Conservation (phyloP, 2,329 filamentous ascomycete species). For the Trichoderma sp. region DNA sequence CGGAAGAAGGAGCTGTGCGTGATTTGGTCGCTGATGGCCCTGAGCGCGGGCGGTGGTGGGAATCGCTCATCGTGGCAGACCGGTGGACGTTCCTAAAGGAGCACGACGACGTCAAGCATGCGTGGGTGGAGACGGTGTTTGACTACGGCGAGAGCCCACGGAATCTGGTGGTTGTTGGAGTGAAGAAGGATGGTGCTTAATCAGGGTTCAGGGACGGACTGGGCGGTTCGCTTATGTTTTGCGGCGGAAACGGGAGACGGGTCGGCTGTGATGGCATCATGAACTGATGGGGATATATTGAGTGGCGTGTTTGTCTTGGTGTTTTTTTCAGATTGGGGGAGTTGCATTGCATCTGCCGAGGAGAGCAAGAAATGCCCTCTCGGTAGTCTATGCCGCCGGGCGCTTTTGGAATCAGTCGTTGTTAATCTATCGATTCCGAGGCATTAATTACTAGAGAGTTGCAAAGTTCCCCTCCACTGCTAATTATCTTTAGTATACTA, state of each 20-base stretch:
- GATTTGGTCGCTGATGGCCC: constrained; percentile 94
- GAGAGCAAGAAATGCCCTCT: not conserved
- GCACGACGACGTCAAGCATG: constrained; percentile 65
- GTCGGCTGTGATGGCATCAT: not conserved
- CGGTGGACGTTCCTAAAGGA: constrained; percentile 85
- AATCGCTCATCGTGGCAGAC: constrained; percentile 87
- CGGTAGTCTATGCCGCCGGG: not conserved
- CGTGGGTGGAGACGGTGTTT: constrained; percentile 93
- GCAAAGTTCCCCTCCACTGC: not conserved
- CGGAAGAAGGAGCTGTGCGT: constrained; percentile 80
- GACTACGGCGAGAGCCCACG: constrained; percentile 82
- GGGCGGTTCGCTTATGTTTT: not conserved
- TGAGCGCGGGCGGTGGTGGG: constrained; percentile 79
- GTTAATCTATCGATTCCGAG: not conserved
- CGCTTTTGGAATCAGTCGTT: not conserved
- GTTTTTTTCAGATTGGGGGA: not conserved
- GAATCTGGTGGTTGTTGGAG: constrained; percentile 88
- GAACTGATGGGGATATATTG: not conserved
- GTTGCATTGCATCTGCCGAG: not conserved
- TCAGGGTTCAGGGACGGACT: not conserved
- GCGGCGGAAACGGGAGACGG: not conserved
- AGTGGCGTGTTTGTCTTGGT: not conserved
- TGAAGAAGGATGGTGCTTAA: constrained; percentile 58
- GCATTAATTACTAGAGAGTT: not conserved
- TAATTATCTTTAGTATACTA: not conserved